phyloP scores from a whole-genome alignment of 495 filamentous ascomycete genomes.

The Aspergillus bridgeri region DNA sequence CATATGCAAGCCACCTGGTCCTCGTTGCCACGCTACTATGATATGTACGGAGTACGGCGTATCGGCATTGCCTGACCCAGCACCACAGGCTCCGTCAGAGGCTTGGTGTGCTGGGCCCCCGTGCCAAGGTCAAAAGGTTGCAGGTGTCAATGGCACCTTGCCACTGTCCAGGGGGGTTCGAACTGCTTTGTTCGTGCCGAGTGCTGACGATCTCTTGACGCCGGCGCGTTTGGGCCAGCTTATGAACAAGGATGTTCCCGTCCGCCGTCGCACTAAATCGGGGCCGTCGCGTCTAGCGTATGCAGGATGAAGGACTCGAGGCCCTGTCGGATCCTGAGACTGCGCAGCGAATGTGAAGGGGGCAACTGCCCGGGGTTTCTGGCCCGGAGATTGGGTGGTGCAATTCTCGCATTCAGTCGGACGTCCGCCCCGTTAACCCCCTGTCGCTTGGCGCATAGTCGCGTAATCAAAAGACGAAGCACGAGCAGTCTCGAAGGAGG shows the following conservation, averaged over 20 bases:
- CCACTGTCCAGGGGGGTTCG: too few relatives aligned
- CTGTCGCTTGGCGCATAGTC: neutral
- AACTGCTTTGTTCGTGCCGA: too few relatives aligned
- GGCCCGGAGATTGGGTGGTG: neutral
- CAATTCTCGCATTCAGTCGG: neutral
- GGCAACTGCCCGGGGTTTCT: neutral
- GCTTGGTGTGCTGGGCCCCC: neutral
- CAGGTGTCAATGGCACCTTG: neutral
- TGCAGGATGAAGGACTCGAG: neutral
- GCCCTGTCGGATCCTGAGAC: neutral
- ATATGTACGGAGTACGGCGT: too few relatives aligned
- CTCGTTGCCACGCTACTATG: neutral
- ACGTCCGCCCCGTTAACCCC: neutral
- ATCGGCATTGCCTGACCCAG: neutral
- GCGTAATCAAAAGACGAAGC: neutral
- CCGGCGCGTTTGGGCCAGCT: neutral
- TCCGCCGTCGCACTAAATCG: neutral
- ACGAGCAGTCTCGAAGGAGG: neutral
- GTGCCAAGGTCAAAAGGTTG: neutral
- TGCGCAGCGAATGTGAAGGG: neutral
- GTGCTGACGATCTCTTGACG: neutral
- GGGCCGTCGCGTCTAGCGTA: neutral
- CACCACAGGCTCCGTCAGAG: neutral
- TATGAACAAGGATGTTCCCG: neutral
- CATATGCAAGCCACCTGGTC: neutral